These are phyloP conservation scores for Ceriops tagal DNA, from an alignment of 345 rosid genomes.

Conservation along the genomic window DNA sequence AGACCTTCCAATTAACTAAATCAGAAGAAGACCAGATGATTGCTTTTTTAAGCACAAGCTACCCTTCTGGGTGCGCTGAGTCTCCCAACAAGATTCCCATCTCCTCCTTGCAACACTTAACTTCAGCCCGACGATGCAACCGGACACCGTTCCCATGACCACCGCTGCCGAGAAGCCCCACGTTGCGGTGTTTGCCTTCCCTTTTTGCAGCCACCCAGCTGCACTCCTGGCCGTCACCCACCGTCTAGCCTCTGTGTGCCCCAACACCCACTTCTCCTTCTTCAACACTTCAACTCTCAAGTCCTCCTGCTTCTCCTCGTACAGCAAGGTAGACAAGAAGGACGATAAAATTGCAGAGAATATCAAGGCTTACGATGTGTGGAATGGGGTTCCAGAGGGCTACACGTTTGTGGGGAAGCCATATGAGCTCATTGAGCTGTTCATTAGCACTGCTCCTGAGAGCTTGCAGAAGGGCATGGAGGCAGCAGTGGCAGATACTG, in stretches of 20 bases:
- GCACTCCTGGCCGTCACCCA: constrained; percentile 33
- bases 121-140: no score
- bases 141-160: background rate
- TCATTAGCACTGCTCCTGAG: constrained; percentile 33
- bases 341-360: background rate
- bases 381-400: constrained; percentile 31
- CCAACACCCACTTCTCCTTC: constrained; percentile 41
- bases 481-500: constrained; percentile 30
- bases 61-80: no score
- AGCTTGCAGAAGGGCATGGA: constrained; percentile 30
- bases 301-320: constrained; percentile 8
- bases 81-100: no score
- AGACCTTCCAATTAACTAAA: no score
- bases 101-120: no score
- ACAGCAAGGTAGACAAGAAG: background rate
- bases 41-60: no score
- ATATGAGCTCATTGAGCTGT: constrained; percentile 36
- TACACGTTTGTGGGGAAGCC: constrained; percentile 27
- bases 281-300: constrained; percentile 18
- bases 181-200: constrained; percentile 42
- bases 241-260: constrained; percentile 30
- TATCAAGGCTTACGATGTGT: constrained; percentile 24
- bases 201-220: constrained; percentile 36
- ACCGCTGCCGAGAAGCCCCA: constrained; percentile 10
- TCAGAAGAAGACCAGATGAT: no score